These are phyloP conservation scores for Scheffersomyces segobiensis DNA, from an alignment of 1,139 yeast genomes.

Conservation along the genomic window DNA sequence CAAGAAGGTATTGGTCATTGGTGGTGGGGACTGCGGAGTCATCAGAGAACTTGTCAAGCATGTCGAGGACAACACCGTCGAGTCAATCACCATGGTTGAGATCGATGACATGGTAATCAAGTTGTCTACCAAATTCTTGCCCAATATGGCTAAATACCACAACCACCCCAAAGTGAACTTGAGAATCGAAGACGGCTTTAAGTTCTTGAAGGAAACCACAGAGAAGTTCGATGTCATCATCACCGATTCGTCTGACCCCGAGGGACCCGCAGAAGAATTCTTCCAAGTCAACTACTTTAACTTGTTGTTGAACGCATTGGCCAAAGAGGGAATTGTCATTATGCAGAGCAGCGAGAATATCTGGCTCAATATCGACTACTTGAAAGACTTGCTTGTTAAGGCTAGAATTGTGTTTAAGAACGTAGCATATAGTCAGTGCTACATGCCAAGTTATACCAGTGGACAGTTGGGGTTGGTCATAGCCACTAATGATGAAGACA, in stretches of 20 bases:
- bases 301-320: constrained; percentile 66
- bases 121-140: constrained; percentile 72
- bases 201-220: constrained; percentile 54
- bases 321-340: constrained; percentile 75
- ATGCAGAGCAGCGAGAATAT: constrained; percentile 92
- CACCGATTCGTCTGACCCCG: constrained; percentile 96
- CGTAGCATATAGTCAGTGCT: constrained; percentile 80
- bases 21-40: constrained; percentile 96
- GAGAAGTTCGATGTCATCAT: constrained; percentile 79
- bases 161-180: constrained; percentile 72
- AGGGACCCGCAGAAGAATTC: constrained; percentile 95
- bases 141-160: constrained; percentile 75
- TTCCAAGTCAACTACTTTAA: constrained; percentile 83
- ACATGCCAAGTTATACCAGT: constrained; percentile 95
- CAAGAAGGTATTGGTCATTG: constrained; percentile 75
- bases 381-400: constrained; percentile 58
- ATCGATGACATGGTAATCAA: constrained; percentile 86
- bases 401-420: constrained; percentile 73
- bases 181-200: constrained; percentile 85
- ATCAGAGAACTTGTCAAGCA: constrained; percentile 84
- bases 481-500: constrained; percentile 62
- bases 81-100: constrained; percentile 79
- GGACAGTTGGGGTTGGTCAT: constrained; percentile 91
- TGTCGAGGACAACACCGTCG: constrained; percentile 49
- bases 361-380: constrained; percentile 79